A percentile compares a stretch with the other conserved stretches of the same genome.
phyloP scores from a whole-genome alignment of 2,329 filamentous ascomycete species.

The Cladosporium oxysporum region DNA sequence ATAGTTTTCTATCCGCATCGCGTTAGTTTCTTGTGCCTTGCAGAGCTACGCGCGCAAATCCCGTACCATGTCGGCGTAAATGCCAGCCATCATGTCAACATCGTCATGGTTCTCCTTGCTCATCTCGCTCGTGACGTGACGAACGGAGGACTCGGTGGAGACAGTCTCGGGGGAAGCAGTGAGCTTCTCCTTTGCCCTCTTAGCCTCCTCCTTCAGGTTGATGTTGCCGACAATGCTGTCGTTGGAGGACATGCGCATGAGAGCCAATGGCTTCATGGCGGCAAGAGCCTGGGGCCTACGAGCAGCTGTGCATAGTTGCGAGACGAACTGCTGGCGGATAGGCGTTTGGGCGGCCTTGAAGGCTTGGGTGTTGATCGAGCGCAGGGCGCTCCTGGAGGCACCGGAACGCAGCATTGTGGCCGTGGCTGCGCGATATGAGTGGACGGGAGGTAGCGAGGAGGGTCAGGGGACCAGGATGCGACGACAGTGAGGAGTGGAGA shows the following conservation, averaged over 20 bases:
- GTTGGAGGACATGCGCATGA: slow-evolving; percentile 24
- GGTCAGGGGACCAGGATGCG: slow-evolving; percentile 11
- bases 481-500: slow-evolving; percentile 14
- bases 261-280: slow-evolving; percentile 39
- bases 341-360: slow-evolving; percentile 35
- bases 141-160: slow-evolving; percentile 56
- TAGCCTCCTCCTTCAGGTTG: slow-evolving; percentile 59
- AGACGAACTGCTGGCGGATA: slow-evolving; percentile 41
- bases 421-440: slow-evolving; percentile 3
- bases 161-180: slow-evolving; percentile 62
- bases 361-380: slow-evolving; percentile 35
- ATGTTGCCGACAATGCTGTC: slow-evolving; percentile 46
- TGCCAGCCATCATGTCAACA: slow-evolving; percentile 49
- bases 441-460: slow-evolving; percentile 14
- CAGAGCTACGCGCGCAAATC: background rate
- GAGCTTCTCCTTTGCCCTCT: slow-evolving; percentile 58
- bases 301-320: slow-evolving; percentile 45
- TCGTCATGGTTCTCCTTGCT: slow-evolving; percentile 40
- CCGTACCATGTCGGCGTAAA: slow-evolving; percentile 42
- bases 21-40: slow-evolving; percentile 18
- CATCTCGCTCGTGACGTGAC: slow-evolving; percentile 42
- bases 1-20: slow-evolving; percentile 46
- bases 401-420: slow-evolving; percentile 46
- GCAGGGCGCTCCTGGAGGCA: slow-evolving; percentile 45
- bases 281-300: slow-evolving; percentile 36